phyloP scores from a whole-genome alignment of 2,329 filamentous ascomycete species.

The Venturia carpophila region DNA sequence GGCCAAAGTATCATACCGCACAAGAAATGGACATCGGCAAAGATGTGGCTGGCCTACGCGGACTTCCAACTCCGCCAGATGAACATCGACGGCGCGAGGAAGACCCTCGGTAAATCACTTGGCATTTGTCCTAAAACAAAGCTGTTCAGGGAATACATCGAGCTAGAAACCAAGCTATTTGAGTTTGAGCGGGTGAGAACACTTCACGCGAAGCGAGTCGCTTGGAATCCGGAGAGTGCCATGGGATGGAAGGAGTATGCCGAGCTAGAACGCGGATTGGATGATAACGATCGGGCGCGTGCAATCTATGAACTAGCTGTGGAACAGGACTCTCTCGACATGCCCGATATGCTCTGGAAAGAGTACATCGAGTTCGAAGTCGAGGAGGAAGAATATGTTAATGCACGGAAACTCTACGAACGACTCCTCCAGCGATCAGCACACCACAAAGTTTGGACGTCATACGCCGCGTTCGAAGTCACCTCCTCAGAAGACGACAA shows the following conservation, averaged over 20 bases:
- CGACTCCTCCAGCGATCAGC: conserved; percentile 88
- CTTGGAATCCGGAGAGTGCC: conserved; percentile 84
- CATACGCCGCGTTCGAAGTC: conserved; percentile 97
- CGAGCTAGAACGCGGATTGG: conserved; percentile 81
- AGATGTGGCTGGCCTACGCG: conserved; percentile 88
- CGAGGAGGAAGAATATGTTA: conserved; percentile 83
- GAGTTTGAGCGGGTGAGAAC: conserved; percentile 88
- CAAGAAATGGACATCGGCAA: conserved; percentile 95
- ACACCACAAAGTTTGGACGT: conserved; percentile 99
- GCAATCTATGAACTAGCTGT: conserved; percentile 91
- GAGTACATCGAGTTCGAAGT: conserved; percentile 98
- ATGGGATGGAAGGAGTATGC: conserved; percentile 96
- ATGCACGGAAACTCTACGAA: conserved; percentile 77
- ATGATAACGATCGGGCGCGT: conserved; percentile 78
- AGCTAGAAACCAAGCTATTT: conserved; percentile 85
- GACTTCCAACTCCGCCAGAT: conserved; percentile 88
- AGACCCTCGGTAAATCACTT: conserved; percentile 81
- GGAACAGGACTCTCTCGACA: conserved; percentile 74
- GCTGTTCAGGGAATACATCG: conserved; percentile 87
- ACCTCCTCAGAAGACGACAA: conserved; percentile 51
- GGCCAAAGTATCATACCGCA: conserved; percentile 85
- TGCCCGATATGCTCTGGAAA: conserved; percentile 98
- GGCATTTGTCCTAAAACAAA: conserved; percentile 96
- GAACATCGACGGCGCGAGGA: conserved; percentile 71
- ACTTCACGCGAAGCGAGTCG: conserved; percentile 87